phyloP scores from a whole-genome alignment of 176 grass and related monocot genomes.

The Oryza australiensis region DNA sequence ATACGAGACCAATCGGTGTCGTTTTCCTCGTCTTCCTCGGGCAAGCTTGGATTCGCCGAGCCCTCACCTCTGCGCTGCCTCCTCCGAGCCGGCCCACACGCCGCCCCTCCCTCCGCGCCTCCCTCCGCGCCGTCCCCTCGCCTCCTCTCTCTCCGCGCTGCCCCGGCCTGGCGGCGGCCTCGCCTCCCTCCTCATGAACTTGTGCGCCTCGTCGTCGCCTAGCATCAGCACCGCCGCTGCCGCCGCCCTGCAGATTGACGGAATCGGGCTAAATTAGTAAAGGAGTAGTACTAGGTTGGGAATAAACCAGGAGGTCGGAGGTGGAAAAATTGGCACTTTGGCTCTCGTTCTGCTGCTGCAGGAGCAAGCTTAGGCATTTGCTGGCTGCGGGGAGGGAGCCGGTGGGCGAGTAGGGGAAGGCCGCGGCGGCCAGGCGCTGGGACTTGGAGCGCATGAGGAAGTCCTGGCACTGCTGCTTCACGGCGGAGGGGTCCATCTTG shows the following conservation, averaged over 20 bases:
- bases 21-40: no score
- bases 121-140: no score
- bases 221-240: conserved; percentile 75
- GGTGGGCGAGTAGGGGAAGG: conserved; percentile 78
- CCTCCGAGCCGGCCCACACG: no score
- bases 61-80: no score
- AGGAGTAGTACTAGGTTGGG: neutral
- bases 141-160: no score
- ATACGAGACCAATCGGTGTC: no score
- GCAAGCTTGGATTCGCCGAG: no score
- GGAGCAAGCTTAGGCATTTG: conserved; percentile 80
- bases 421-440: conserved; percentile 62
- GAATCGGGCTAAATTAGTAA: neutral
- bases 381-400: conserved; percentile 64
- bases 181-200: conserved; percentile 73
- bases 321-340: conserved; percentile 57
- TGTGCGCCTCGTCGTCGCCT: conserved; percentile 76
- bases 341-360: conserved; percentile 87
- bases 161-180: no score
- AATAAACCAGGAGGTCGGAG: neutral
- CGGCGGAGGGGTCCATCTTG: conserved; percentile 43
- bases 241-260: conserved; percentile 46
- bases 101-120: no score
- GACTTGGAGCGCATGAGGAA: conserved; percentile 84
- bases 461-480: conserved; percentile 76